Evolutionary conservation across 345 rosid genomes (phyloP).

Genomic region (Ceriops tagal): DNA sequence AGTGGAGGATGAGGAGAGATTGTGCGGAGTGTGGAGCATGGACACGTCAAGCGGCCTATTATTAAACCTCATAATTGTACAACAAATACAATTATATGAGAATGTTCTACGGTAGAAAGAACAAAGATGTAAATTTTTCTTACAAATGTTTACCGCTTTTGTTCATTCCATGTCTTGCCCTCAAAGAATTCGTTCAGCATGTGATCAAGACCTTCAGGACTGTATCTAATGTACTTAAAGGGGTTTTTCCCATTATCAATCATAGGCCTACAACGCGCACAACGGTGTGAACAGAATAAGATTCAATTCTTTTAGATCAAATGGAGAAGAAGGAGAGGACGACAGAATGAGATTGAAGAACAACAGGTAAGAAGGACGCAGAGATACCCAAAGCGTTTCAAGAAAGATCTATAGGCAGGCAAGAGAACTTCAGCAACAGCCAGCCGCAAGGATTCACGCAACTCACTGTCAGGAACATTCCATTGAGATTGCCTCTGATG

Average conservation of each 20-base stretch:
- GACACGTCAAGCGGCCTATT: slow-evolving; percentile 9
- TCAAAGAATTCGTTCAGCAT: slow-evolving; percentile 95
- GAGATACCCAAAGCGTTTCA: slow-evolving; percentile 72
- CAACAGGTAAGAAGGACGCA: background rate
- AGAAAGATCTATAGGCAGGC: slow-evolving; percentile 92
- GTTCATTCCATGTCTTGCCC: slow-evolving; percentile 82
- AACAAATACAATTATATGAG: background rate
- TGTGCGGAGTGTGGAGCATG: too few species aligned
- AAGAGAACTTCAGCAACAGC: slow-evolving; percentile 97
- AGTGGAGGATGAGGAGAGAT: too few species aligned
- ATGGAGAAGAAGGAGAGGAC: background rate
- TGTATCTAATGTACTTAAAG: slow-evolving; percentile 69
- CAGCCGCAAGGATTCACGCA: slow-evolving; percentile 84
- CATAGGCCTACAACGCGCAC: slow-evolving; percentile 51
- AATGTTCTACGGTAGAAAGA: too few species aligned
- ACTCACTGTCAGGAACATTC: slow-evolving; percentile 95
- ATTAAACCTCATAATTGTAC: slow-evolving; percentile 19
- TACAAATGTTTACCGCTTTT: slow-evolving; percentile 44
- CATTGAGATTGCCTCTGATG: slow-evolving; percentile 93
- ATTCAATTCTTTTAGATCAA: background rate
- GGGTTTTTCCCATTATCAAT: slow-evolving; percentile 87
- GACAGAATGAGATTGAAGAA: background rate
- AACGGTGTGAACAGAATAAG: background rate
- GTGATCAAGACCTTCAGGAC: slow-evolving; percentile 73
- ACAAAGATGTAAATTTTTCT: background rate